Conservation (phyloP, 768 basidiomycete species). For the Hysterangium stoloniferum region DNA sequence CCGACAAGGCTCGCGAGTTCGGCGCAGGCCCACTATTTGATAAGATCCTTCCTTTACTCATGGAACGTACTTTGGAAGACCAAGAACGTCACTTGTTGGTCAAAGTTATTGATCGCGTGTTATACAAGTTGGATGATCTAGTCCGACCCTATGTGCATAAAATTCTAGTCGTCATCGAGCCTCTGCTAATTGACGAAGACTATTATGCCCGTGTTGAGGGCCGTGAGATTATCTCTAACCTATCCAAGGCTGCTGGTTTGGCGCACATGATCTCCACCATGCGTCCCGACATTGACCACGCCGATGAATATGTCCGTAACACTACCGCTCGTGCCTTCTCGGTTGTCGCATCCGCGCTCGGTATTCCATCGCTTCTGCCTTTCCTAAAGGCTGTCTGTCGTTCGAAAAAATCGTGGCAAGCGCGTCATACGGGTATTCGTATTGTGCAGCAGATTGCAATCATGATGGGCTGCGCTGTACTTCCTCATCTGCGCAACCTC, state of each 20-base stretch:
- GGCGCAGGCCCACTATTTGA: constrained; percentile 98
- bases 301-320: constrained; percentile 98
- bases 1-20: constrained; percentile 97
- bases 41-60: constrained; percentile 95
- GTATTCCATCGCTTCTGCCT: constrained; percentile 93
- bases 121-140: constrained; percentile 98
- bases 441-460: constrained; percentile 99
- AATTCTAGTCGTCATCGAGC: constrained; percentile 98
- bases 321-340: constrained; percentile 98
- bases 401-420: constrained; percentile 99
- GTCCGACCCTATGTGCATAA: constrained; percentile 99
- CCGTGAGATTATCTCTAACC: constrained; percentile 97
- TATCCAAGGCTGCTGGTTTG: constrained; percentile 96
- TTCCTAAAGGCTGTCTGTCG: constrained; percentile 98
- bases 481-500: constrained; percentile 93
- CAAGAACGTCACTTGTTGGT: constrained; percentile 97
- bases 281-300: constrained; percentile 99
- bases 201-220: constrained; percentile 96
- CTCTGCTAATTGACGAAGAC: constrained; percentile 96
- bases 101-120: constrained; percentile 97
- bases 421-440: constrained; percentile 97
- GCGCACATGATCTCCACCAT: constrained; percentile 99
- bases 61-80: constrained; percentile 96
- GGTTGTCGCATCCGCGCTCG: constrained; percentile 96
- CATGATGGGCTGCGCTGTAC: constrained; percentile 99